Base-by-base conservation (phyloP, 371 early-diverging fungal genomes). In the Zychaea mexicana region DNA sequence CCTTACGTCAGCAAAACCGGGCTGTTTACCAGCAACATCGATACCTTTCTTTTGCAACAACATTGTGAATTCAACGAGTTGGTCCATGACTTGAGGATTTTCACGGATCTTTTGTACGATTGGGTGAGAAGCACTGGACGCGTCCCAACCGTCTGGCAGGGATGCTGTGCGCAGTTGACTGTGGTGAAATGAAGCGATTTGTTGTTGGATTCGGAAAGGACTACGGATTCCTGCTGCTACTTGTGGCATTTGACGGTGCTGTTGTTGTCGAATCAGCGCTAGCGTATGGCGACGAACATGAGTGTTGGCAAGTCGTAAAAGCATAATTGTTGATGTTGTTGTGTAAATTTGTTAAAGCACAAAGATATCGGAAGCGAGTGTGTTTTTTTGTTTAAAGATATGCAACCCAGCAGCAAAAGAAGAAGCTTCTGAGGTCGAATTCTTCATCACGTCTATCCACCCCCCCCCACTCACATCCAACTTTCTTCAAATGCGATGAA, bases 71-170 rank as follows among this genome's bases (percentile, higher is more conserved):
- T 77, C 76, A 7, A 68, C 52, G n/a, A 80, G 47, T 38, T 73
- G 75, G 19, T 75, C 59, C 55, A 77, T 65, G 49, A 80, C 73
- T 7, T 75, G 71, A 56, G 81, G 81, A 46, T 77, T 69, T 24
- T 65, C 54, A 19, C 61, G 49, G 26, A 80, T 57, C 31, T 80
- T 64, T 32, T 77, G 67, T 61, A 79, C 65, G 22, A 79, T 60
- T 2, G 80, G 77, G 39, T 77, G 77, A 24, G n/a, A n/a, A n/a
- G 49, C 49, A 49, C 24, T 24, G 6, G 49, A 49, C 22, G 49
- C 49, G 22, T 49, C 24, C 49, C 49, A 49, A 13, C 49, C 49
- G 19, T 49, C 49, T 4, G 49, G 49, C 49, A 49, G 19, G 22
- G 49, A 49, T 49, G 49, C 49, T 49, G 49, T 24, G 24, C 49